phyloP scores from a whole-genome alignment of 2,329 filamentous ascomycete genomes.

The Neurospora crassa region DNA sequence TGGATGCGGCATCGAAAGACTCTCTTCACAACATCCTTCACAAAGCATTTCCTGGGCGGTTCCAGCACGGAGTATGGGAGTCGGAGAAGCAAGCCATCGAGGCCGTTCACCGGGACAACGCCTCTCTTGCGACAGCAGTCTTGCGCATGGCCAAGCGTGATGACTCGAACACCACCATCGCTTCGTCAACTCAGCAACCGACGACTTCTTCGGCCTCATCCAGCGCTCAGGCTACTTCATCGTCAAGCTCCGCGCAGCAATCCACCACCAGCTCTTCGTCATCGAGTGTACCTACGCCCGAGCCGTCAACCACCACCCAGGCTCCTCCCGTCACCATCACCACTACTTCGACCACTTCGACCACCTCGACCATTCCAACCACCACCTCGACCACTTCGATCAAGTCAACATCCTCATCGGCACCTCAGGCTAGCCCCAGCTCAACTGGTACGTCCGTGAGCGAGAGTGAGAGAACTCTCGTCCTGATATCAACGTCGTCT shows the following conservation, averaged over 20 bases:
- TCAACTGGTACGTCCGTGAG: slow-evolving; percentile 23
- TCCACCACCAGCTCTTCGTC: slow-evolving; percentile 6
- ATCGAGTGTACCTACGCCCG: slow-evolving; percentile 11
- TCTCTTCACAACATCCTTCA: slow-evolving; percentile 59
- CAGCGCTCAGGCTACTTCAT: slow-evolving; percentile 16
- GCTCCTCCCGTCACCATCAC: slow-evolving; percentile 19
- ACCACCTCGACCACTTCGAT: slow-evolving; percentile 15
- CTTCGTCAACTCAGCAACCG: slow-evolving; percentile 10
- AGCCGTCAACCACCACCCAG: slow-evolving; percentile 11
- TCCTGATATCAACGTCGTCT: slow-evolving; percentile 20
- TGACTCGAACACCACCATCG: slow-evolving; percentile 20
- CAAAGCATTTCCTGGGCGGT: slow-evolving; percentile 50
- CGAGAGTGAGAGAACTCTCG: slow-evolving; percentile 20
- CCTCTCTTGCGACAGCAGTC: slow-evolving; percentile 51
- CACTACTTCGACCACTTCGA: slow-evolving; percentile 15
- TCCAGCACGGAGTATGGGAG: slow-evolving; percentile 58
- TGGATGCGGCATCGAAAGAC: slow-evolving; percentile 46
- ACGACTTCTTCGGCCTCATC: slow-evolving; percentile 8
- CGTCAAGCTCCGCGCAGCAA: slow-evolving; percentile 10
- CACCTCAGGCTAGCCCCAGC: background rate
- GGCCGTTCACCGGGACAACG: slow-evolving; percentile 50
- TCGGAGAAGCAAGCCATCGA: slow-evolving; percentile 55
- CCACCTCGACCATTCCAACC: background rate
- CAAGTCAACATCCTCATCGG: background rate
- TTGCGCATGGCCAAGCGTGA: slow-evolving; percentile 57